A percentile compares a stretch with the other conserved stretches of the same genome.
These are phyloP conservation scores for Crithidia bombi DNA, from an alignment of 208 protist species.

Conservation along the genomic window DNA sequence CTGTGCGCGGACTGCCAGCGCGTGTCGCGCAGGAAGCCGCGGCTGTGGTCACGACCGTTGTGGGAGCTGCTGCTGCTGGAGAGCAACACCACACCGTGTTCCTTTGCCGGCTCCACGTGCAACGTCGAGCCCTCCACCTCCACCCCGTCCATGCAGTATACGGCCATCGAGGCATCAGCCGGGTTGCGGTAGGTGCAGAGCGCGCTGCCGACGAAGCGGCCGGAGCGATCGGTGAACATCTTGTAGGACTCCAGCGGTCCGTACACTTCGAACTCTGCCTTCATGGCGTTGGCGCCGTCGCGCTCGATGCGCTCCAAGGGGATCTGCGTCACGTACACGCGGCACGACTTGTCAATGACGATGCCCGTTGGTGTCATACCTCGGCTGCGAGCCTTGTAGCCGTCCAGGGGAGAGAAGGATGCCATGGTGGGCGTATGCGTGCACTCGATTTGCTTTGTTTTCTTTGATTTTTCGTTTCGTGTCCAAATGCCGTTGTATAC, in stretches of 20 bases:
- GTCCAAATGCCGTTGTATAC: no score
- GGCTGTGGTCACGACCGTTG: conserved; percentile 22
- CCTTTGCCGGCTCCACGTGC: conserved; percentile 66
- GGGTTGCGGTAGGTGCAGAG: conserved; percentile 90
- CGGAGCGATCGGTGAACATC: conserved; percentile 86
- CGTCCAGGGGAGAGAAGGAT: conserved; percentile 72
- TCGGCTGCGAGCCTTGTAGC: conserved; percentile 31
- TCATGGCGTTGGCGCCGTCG: conserved; percentile 72
- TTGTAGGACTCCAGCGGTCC: conserved; percentile 87
- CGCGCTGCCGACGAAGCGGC: conserved; percentile 82
- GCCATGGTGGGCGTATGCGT: conserved; percentile 36
- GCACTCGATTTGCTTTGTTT: conserved; percentile 12
- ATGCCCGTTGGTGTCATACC: conserved; percentile 59
- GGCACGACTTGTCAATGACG: conserved; percentile 86
- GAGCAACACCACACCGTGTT: conserved; percentile 87
- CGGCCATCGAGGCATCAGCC: conserved; percentile 77
- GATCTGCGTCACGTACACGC: conserved; percentile 90
- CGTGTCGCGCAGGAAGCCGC: conserved; percentile 37
- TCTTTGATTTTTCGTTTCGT: conserved; percentile 7
- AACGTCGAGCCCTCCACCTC: conserved; percentile 66
- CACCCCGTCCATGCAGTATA: conserved; percentile 78
- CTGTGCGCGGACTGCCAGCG: conserved; percentile 23
- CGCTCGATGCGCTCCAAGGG: conserved; percentile 83
- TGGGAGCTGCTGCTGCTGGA: conserved; percentile 26
- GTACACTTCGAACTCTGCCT: conserved; percentile 83